These are phyloP conservation scores for Ustilago trichophora DNA, from an alignment of 1,284 basidiomycete species.

Conservation along the genomic window DNA sequence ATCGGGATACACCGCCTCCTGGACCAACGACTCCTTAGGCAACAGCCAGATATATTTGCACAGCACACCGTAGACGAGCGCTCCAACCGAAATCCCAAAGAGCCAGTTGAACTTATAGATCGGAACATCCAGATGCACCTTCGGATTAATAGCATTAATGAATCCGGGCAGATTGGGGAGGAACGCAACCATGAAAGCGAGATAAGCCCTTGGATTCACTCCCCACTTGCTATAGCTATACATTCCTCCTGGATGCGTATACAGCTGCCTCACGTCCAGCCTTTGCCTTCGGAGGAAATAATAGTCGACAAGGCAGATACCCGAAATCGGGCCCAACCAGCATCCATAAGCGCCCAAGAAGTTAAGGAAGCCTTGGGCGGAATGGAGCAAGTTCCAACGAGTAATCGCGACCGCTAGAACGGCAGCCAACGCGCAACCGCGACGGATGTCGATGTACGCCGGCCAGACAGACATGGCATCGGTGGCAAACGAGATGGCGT, in stretches of 20 bases:
- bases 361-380: slow-evolving; percentile 22
- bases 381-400: slow-evolving; percentile 27
- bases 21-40: slow-evolving; percentile 16
- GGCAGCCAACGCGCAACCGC: slow-evolving; percentile 14
- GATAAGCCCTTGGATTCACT: slow-evolving; percentile 20
- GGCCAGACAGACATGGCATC: slow-evolving; percentile 25
- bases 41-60: slow-evolving; percentile 22
- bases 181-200: slow-evolving; percentile 25
- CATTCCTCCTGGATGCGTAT: slow-evolving; percentile 18
- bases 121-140: slow-evolving; percentile 13
- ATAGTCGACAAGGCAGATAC: slow-evolving; percentile 23
- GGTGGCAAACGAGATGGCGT: slow-evolving; percentile 26
- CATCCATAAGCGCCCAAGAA: slow-evolving; percentile 37
- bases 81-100: slow-evolving; percentile 19
- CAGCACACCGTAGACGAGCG: slow-evolving; percentile 12
- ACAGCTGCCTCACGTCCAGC: slow-evolving; percentile 26
- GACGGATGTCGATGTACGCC: slow-evolving; percentile 17
- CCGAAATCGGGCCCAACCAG: slow-evolving; percentile 21
- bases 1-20: slow-evolving; percentile 25
- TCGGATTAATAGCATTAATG: slow-evolving; percentile 33
- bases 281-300: slow-evolving; percentile 12
- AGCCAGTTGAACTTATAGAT: slow-evolving; percentile 36
- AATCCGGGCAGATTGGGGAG: slow-evolving; percentile 32
- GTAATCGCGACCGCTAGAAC: slow-evolving; percentile 16
- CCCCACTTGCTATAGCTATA: slow-evolving; percentile 24